A percentile compares a stretch with the other conserved stretches of the same genome.
These are phyloP conservation scores for Botrytis sinoallii DNA, from an alignment of 2,329 filamentous ascomycete species.

Conservation along the genomic window DNA sequence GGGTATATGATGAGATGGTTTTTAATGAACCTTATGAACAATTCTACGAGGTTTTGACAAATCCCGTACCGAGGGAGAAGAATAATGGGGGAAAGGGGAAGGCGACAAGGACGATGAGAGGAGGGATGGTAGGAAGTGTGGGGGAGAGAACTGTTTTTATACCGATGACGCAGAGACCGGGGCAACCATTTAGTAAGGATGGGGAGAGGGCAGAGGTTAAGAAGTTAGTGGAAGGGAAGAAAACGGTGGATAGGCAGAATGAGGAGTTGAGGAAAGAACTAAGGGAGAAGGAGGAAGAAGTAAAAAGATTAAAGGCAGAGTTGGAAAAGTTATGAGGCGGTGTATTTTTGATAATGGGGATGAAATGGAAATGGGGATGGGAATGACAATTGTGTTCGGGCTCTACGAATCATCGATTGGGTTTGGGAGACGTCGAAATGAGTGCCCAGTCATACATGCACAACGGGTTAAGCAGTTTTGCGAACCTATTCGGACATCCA, in stretches of 20 bases:
- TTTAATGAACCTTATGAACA: slow-evolving; percentile 96
- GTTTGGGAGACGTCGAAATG: no score
- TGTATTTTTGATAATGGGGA: neutral
- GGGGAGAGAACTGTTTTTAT: slow-evolving; percentile 72
- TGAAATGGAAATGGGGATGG: neutral
- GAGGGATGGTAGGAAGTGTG: slow-evolving; percentile 40
- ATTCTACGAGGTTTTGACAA: slow-evolving; percentile 84
- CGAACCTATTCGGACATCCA: neutral
- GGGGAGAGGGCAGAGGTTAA: slow-evolving; percentile 63
- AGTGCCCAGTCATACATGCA: neutral
- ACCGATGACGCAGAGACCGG: slow-evolving; percentile 62
- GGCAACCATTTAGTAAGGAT: slow-evolving; percentile 70
- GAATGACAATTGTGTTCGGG: neutral
- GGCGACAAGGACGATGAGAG: slow-evolving; percentile 49
- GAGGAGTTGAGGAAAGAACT: slow-evolving; percentile 29
- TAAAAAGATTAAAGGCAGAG: slow-evolving; percentile 26
- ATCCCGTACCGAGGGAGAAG: slow-evolving; percentile 50
- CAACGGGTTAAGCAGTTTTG: neutral
- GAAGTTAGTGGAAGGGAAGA: slow-evolving; percentile 60
- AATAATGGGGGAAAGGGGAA: slow-evolving; percentile 51
- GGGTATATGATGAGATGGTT: slow-evolving; percentile 88
- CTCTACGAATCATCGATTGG: neutral
- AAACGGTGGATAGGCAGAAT: slow-evolving; percentile 53
- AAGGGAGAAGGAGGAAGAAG: slow-evolving; percentile 30
- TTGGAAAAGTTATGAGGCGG: neutral